Conservation (phyloP, 352 stramenopile genomes). For the Globisporangium okanoganense region DNA sequence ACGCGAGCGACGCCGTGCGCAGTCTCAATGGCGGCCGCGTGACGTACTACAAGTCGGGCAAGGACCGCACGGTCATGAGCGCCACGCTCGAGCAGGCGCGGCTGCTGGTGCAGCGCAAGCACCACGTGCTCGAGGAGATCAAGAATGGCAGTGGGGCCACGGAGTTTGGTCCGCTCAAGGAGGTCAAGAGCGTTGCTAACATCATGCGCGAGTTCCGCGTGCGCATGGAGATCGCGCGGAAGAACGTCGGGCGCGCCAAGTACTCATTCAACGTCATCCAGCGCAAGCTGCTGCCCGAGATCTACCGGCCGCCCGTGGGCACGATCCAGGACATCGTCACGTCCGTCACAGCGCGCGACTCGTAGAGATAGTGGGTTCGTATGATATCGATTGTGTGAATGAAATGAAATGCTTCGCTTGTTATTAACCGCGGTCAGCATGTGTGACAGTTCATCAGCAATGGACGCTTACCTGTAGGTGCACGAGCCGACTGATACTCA, state of each 20-base stretch:
- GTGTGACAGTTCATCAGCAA: neutral
- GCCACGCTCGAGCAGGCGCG: slow-evolving; percentile 94
- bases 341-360: slow-evolving; percentile 86
- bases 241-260: slow-evolving; percentile 95
- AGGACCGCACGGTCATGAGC: slow-evolving; percentile 97
- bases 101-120: slow-evolving; percentile 78
- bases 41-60: slow-evolving; percentile 98
- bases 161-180: slow-evolving; percentile 56
- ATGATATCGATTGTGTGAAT: neutral
- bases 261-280: slow-evolving; percentile 98
- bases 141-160: slow-evolving; percentile 37
- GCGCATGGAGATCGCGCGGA: slow-evolving; percentile 94
- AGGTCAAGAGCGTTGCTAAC: slow-evolving; percentile 82
- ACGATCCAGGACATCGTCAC: slow-evolving; percentile 93
- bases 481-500: neutral
- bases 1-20: slow-evolving; percentile 82
- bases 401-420: neutral
- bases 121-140: slow-evolving; percentile 71
- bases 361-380: slow-evolving; percentile 31
- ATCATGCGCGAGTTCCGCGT: slow-evolving; percentile 90
- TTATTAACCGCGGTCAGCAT: neutral
- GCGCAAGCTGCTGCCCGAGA: slow-evolving; percentile 92
- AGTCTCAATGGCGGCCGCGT: slow-evolving; percentile 90
- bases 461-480: neutral
- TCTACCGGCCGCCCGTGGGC: slow-evolving; percentile 85